A percentile compares a stretch with the other conserved stretches of the same genome.
phyloP scores from a whole-genome alignment of 2,329 filamentous ascomycete genomes.

The Aspergillus pseudoterreus region DNA sequence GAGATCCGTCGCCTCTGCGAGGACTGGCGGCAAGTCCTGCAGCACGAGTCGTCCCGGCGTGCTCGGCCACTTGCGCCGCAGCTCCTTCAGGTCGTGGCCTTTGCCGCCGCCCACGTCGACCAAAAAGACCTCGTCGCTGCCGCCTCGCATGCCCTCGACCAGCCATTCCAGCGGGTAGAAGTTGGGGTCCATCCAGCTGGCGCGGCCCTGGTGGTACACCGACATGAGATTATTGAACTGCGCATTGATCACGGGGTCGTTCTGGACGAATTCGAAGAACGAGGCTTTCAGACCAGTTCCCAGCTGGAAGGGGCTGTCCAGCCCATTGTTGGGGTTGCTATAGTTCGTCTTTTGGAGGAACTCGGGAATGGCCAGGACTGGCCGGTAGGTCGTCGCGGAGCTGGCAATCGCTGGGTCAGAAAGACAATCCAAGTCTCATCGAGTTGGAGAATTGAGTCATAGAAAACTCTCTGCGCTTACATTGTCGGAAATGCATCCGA shows the following conservation, averaged over 20 bases:
- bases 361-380: constrained; percentile 21
- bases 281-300: constrained; percentile 23
- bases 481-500: constrained; percentile 13
- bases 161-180: constrained; percentile 27
- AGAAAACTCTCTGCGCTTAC: constrained; percentile 1
- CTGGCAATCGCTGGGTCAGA: constrained; percentile 17
- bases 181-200: constrained; percentile 28
- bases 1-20: constrained; percentile 15
- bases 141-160: constrained; percentile 8
- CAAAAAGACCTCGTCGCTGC: constrained; percentile 21
- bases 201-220: constrained; percentile 23
- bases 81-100: constrained; percentile 40
- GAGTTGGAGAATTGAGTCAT: no score
- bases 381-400: constrained; percentile 19
- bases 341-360: constrained; percentile 25
- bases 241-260: constrained; percentile 14
- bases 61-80: constrained; percentile 35
- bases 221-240: constrained; percentile 29
- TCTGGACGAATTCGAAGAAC: constrained; percentile 26
- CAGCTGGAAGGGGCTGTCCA: constrained; percentile 22
- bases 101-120: constrained; percentile 45
- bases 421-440: not conserved
- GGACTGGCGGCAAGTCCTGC: constrained; percentile 47
- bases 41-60: constrained; percentile 44
- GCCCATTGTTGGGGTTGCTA: constrained; percentile 22